Conservation (phyloP, 2,329 filamentous ascomycete genomes). For the Scleromitrula shiraiana region DNA sequence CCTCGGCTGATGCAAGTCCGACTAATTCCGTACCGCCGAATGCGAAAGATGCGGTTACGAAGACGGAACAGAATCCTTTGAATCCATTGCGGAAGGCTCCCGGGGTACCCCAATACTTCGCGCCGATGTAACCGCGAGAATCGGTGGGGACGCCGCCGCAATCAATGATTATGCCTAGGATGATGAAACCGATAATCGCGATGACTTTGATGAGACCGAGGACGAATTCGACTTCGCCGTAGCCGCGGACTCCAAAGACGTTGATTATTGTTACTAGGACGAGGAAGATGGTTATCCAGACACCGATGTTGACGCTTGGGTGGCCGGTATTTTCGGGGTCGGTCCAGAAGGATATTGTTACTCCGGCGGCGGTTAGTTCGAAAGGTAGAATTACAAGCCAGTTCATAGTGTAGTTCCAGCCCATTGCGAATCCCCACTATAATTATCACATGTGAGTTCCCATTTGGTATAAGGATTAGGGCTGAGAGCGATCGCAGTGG, state of each 20-base stretch:
- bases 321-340: constrained; percentile 32
- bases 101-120: constrained; percentile 68
- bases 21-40: constrained; percentile 70
- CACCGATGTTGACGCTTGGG: constrained; percentile 47
- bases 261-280: constrained; percentile 73
- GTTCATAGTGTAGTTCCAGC: constrained; percentile 85
- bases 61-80: constrained; percentile 62
- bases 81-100: constrained; percentile 71
- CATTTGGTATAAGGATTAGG: too few relatives aligned
- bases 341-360: constrained; percentile 79
- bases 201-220: constrained; percentile 81
- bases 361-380: constrained; percentile 77
- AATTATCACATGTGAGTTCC: too few relatives aligned
- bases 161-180: constrained; percentile 69
- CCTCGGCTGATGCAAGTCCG: constrained; percentile 69
- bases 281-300: constrained; percentile 81
- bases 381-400: constrained; percentile 80
- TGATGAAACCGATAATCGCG: constrained; percentile 80
- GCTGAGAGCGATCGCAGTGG: too few relatives aligned
- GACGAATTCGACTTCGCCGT: constrained; percentile 86
- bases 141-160: constrained; percentile 48
- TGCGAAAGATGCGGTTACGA: constrained; percentile 65
- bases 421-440: constrained; percentile 96
- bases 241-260: constrained; percentile 78
- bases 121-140: constrained; percentile 55